Conservation (phyloP, 352 stramenopile genomes). For the Phytophthora citricola region DNA sequence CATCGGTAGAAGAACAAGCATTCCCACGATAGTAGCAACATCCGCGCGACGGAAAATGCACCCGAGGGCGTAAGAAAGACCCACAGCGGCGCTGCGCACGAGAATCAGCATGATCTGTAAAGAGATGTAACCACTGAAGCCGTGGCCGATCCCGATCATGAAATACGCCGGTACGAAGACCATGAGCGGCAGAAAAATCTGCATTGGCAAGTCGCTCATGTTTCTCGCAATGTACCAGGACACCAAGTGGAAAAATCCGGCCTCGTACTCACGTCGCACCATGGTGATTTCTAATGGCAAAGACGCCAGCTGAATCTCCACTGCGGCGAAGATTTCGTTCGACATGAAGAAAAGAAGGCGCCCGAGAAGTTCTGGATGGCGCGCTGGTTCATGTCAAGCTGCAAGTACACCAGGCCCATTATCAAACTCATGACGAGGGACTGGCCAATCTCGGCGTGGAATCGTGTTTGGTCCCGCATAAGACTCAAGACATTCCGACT, state of each 20-base stretch:
- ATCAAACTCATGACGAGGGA: conserved; percentile 1
- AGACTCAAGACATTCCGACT: conserved; percentile 43
- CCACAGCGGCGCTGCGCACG: conserved; percentile 18
- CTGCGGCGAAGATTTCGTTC: conserved; percentile 44
- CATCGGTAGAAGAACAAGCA: conserved; percentile 55
- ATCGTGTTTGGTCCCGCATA: conserved; percentile 37
- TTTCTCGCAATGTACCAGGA: conserved; percentile 61
- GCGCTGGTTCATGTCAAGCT: conserved; percentile 46
- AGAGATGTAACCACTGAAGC: conserved; percentile 41
- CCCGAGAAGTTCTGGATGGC: conserved; percentile 54
- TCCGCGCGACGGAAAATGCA: conserved; percentile 41
- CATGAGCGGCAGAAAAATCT: conserved; percentile 49
- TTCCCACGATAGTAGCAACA: conserved; percentile 47
- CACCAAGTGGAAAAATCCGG: conserved; percentile 44
- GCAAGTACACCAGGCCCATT: conserved; percentile 53
- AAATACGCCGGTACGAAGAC: conserved; percentile 53
- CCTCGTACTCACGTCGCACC: conserved; percentile 53
- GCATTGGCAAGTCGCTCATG: conserved; percentile 54
- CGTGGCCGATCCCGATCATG: conserved; percentile 47
- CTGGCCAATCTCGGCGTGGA: conserved; percentile 19
- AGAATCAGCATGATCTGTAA: conserved; percentile 48
- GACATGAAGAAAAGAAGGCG: conserved; percentile 53
- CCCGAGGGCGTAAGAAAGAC: conserved; percentile 44
- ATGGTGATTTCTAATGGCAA: conserved; percentile 42
- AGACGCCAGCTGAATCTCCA: conserved; percentile 24